These are phyloP conservation scores for Sideroxylon spinosum DNA, from an alignment of 179 eudicot genomes.

Conservation along the genomic window DNA sequence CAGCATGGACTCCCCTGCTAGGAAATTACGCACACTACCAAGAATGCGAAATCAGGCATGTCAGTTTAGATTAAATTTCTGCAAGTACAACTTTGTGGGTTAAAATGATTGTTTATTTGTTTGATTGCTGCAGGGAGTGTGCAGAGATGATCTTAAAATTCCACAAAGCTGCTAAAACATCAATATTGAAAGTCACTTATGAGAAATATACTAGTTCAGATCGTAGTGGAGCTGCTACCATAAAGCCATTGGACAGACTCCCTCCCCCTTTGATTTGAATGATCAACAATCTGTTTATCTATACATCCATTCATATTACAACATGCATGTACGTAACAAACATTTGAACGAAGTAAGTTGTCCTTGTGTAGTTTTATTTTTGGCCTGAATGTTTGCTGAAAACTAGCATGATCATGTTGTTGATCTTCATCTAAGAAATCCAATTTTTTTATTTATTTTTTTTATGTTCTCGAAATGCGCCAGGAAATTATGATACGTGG, in stretches of 20 bases:
- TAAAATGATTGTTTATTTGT: background rate
- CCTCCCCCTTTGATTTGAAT: conserved; percentile 28
- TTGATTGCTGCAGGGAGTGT: conserved; percentile 53
- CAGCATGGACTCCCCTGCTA: conserved; percentile 76
- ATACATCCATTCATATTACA: too few relatives aligned
- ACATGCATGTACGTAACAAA: background rate
- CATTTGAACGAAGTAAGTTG: background rate
- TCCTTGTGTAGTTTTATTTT: background rate
- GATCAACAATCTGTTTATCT: too few relatives aligned
- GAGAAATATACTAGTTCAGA: conserved; percentile 60
- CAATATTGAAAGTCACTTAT: conserved; percentile 50
- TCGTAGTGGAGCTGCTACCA: conserved; percentile 44
- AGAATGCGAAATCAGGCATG: conserved; percentile 64
- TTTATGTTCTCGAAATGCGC: background rate
- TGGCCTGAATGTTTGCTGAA: background rate
- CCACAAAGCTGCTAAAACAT: conserved; percentile 61
- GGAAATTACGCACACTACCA: conserved; percentile 52
- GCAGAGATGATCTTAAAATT: conserved; percentile 61
- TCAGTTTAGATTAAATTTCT: background rate
- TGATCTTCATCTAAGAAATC: background rate
- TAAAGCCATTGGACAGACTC: conserved; percentile 53
- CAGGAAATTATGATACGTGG: conserved; percentile 1
- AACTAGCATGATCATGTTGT: background rate
- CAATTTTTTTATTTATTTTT: too few relatives aligned
- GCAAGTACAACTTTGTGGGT: background rate